A percentile compares a stretch with the other conserved stretches of the same genome.
phyloP scores from a whole-genome alignment of 2,329 filamentous ascomycete genomes.

The Aureobasidium namibiae region DNA sequence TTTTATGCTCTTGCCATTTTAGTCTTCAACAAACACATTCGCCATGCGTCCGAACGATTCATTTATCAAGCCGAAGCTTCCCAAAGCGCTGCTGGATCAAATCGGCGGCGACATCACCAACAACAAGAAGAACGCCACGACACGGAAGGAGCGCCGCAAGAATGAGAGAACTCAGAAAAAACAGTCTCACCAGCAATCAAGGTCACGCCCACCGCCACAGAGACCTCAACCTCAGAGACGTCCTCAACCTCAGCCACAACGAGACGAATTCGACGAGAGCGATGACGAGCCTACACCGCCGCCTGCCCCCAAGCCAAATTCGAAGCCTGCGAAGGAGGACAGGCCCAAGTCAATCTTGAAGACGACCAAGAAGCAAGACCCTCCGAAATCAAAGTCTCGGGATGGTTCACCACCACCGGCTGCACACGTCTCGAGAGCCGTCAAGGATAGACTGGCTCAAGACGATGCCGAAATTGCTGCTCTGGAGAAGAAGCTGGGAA shows the following conservation, averaged over 20 bases:
- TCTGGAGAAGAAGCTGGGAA: conserved; percentile 78
- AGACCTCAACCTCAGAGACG: conserved; percentile 13
- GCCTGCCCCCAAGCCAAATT: neutral
- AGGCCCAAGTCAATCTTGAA: conserved; percentile 30
- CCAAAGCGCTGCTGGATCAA: conserved; percentile 37
- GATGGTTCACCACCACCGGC: conserved; percentile 13
- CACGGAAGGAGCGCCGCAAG: conserved; percentile 47
- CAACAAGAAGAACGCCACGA: conserved; percentile 17
- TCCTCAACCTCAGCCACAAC: conserved; percentile 20
- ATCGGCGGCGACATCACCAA: conserved; percentile 27
- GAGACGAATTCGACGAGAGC: conserved; percentile 21
- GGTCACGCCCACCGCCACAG: conserved; percentile 4
- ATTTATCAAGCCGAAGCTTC: conserved; percentile 35
- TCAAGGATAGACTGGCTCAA: conserved; percentile 60
- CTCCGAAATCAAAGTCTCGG: conserved; percentile 1
- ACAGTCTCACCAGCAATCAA: conserved; percentile 26
- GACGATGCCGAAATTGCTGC: conserved; percentile 86
- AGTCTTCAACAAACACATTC: neutral
- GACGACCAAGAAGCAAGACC: conserved; percentile 18
- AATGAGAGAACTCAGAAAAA: conserved; percentile 57
- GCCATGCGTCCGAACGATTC: conserved; percentile 27
- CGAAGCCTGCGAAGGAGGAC: conserved; percentile 19
- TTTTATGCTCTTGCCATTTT: conserved; percentile 1
- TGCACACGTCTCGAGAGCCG: conserved; percentile 27
- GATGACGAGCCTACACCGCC: conserved; percentile 26